A percentile compares a stretch with the other conserved stretches of the same genome.
phyloP scores from a whole-genome alignment of 2,329 filamentous ascomycete genomes.

The Cucurbitaria berberidis region DNA sequence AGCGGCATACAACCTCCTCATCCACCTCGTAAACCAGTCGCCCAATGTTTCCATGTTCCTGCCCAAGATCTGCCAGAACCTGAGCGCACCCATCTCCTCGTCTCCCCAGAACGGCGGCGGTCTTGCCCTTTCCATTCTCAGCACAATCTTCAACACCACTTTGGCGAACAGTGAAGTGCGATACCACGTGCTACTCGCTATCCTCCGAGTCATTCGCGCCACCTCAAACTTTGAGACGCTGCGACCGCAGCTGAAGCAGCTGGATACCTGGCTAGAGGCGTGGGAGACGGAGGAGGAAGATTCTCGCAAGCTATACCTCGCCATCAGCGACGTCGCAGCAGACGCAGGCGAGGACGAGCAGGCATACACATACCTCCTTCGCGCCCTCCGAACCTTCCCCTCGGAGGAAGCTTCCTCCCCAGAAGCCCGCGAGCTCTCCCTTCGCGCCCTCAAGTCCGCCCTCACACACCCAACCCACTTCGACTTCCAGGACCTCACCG shows the following conservation, averaged over 20 bases:
- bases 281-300: conserved; percentile 87
- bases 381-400: conserved; percentile 80
- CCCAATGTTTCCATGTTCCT: conserved; percentile 85
- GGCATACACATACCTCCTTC: conserved; percentile 73
- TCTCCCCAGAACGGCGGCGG: conserved; percentile 85
- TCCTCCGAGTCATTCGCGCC: conserved; percentile 82
- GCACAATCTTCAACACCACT: conserved; percentile 96
- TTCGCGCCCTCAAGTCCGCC: conserved; percentile 71
- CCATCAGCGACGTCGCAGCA: conserved; percentile 79
- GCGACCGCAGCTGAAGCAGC: conserved; percentile 79
- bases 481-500: conserved; percentile 75
- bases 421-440: conserved; percentile 64
- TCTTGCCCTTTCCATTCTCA: conserved; percentile 86
- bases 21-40: conserved; percentile 89
- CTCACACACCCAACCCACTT: conserved; percentile 70
- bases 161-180: conserved; percentile 72
- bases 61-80: conserved; percentile 85
- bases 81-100: conserved; percentile 80
- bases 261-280: conserved; percentile 79
- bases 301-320: conserved; percentile 81
- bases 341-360: conserved; percentile 79
- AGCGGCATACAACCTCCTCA: conserved; percentile 93
- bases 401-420: conserved; percentile 60
- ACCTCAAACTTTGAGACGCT: conserved; percentile 75
- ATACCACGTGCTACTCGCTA: conserved; percentile 88